Evolutionary conservation across 495 filamentous ascomycete genomes (phyloP), one percentile per base, ranked within the genome.

Genomic region (Lasiosphaeria ovina): DNA sequence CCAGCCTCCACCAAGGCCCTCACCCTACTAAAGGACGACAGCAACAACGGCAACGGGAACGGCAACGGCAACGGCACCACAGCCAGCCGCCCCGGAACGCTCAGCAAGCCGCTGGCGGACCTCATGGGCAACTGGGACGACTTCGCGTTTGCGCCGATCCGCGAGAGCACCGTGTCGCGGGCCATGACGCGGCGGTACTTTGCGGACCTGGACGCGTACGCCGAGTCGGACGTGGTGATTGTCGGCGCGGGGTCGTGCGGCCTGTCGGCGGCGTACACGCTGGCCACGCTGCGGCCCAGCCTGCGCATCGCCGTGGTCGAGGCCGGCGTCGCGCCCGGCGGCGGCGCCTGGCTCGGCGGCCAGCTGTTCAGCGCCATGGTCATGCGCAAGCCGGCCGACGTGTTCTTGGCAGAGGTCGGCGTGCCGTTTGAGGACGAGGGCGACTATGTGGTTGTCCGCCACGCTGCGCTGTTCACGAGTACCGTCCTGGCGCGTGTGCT

Each of bases 121-220:
- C 81, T 89, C 69, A 76, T 80, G 31, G 78, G 80, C 69, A 85
- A 88, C 65, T 93, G 90, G 90, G 83, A 85, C 63, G 75, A 80
- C 70, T 96, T 95, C 79, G 81, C 81, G 63, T 95, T 96, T 74
- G 81, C 85, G 60, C 87, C 89, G 45, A 95, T 96, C 77, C 86
- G 92, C 69, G 92, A 96, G 84, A 88, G 84, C 64, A 89, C 92
- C 73, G 91, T 96, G 73, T 90, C 89, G 34, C 89, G 92, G 57
- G 91, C 91, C 73, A 96, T 96, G 91, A 91, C 89, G 61, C 85
- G 89, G 45, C 89, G 91, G 72, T 96, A 95, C 85, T 95, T 94
- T 72, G 78, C 85, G 62, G 92, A 96, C 76, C 81, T 96, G 58
- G 89, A 96, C 82, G 83, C 78, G 69, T 93, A 94, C 69, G 90